Base-by-base conservation (phyloP, 352 stramenopile genomes). In the Globisporangium nodosum region DNA sequence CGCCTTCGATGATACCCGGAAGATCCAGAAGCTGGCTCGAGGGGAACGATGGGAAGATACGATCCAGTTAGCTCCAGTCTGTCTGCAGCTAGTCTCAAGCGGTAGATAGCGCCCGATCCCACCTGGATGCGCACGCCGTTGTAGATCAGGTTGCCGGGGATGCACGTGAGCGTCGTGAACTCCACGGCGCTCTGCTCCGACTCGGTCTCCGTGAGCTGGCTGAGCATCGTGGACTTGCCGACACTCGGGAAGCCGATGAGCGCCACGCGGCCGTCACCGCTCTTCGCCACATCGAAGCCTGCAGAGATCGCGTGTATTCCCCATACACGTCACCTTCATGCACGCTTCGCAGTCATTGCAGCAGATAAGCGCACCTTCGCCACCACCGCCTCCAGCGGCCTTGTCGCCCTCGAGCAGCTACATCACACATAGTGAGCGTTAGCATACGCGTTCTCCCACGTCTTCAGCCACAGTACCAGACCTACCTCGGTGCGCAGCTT, bases 1-100 rank as follows among this genome's bases (percentile, higher is more conserved):
- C 97, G 42, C 97, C 97, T 88, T 99, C 97, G 76, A 99, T 99
- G 71, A 99, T 99, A 86, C 97, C 97, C 2, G 97, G 97, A 52
- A 99, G 78, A 97, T 99, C 97, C 47, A 99, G 77, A 42, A 99
- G 78, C 85, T 90, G 56, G 8, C 31, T 11, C 1, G 15, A 39
- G 20, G 1, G 45, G 35, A 54, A 16, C 12, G 42, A 37, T 3
- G 30, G 9, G 33, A 12, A 11, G 33, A 37, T 11, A 39, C 9
- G 21, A 43, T 50, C 20, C n/a, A 37, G 33, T 50, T 5, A 48
- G 3, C 6, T 2, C 5, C 1, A 40, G 43, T 52, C 12, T 9
- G 35, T 9, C 11, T 42, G 9, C 35, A 18, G 5, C 11, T 6
- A 53, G 35, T 20, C n/a, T 40, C 7, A 20, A 46, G 13, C 12